Percentiles rank a stretch among this genome's conserved stretches.
Evolutionary conservation across 2,329 filamentous ascomycete species (phyloP).

Genomic region (Fusarium brachygibbosum): DNA sequence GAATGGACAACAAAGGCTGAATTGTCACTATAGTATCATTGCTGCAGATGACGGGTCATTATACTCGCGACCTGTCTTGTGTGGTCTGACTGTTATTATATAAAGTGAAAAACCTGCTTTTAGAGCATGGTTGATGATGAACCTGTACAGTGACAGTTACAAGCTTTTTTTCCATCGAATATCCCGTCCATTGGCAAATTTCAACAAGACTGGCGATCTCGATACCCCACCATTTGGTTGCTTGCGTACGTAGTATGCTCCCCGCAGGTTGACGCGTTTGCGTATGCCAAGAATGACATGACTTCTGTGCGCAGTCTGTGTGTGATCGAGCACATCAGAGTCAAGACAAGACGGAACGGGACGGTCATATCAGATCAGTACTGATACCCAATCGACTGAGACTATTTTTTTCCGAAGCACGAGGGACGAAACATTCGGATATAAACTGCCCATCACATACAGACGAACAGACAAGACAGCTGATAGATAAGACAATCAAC

Average conservation of each 20-base stretch:
- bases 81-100: neutral
- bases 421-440: constrained; percentile 1
- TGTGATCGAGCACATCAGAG: neutral
- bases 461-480: neutral
- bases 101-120: constrained; percentile 30
- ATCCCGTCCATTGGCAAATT: constrained; percentile 9
- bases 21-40: constrained; percentile 22
- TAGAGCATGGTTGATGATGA: constrained; percentile 10
- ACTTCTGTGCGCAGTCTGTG: constrained; percentile 17
- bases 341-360: neutral
- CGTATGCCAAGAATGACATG: constrained; percentile 20
- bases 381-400: neutral
- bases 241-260: constrained; percentile 2
- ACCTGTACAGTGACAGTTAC: neutral
- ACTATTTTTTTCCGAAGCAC: neutral
- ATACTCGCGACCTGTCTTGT: neutral
- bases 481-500: neutral
- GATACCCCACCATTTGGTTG: constrained; percentile 30
- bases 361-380: neutral
- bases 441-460: constrained; percentile 9
- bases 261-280: constrained; percentile 36
- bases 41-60: constrained; percentile 4
- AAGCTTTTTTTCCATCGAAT: constrained; percentile 8
- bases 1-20: neutral
- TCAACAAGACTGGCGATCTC: constrained; percentile 23